These are phyloP conservation scores for Penicillium nucicola DNA, from an alignment of 495 filamentous ascomycete genomes.

Conservation along the genomic window DNA sequence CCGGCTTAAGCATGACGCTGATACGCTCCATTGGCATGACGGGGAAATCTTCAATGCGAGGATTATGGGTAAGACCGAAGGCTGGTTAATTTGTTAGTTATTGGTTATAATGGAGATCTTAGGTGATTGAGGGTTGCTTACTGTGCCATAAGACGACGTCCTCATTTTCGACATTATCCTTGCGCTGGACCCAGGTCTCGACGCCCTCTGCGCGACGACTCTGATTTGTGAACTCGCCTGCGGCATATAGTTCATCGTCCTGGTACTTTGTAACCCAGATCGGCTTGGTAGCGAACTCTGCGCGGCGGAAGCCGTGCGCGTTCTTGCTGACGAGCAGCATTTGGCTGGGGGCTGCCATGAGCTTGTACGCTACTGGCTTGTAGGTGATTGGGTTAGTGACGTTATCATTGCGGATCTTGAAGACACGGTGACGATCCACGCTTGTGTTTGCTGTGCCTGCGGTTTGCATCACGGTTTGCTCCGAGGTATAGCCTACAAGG, in stretches of 20 bases:
- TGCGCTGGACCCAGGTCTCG: slow-evolving; percentile 49
- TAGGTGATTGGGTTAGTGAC: slow-evolving; percentile 70
- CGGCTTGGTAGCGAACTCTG: slow-evolving; percentile 79
- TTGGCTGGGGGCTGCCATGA: slow-evolving; percentile 71
- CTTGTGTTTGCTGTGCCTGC: slow-evolving; percentile 66
- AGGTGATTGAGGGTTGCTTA: slow-evolving; percentile 15
- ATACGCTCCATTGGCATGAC: slow-evolving; percentile 62
- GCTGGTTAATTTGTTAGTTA: slow-evolving; percentile 25
- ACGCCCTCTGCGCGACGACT: slow-evolving; percentile 60
- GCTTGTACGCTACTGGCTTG: slow-evolving; percentile 75
- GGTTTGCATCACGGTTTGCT: slow-evolving; percentile 56
- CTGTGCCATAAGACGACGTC: slow-evolving; percentile 59
- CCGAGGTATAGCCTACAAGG: slow-evolving; percentile 69
- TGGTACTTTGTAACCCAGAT: slow-evolving; percentile 78
- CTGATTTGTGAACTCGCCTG: slow-evolving; percentile 86
- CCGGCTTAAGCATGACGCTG: slow-evolving; percentile 67
- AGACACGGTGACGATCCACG: slow-evolving; percentile 59
- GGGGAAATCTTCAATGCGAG: slow-evolving; percentile 59
- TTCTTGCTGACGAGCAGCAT: slow-evolving; percentile 70
- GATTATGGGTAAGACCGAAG: slow-evolving; percentile 62
- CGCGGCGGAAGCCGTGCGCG: slow-evolving; percentile 66
- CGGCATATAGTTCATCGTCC: slow-evolving; percentile 78
- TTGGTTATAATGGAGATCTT: background rate
- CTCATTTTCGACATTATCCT: slow-evolving; percentile 48
- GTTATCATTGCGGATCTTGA: slow-evolving; percentile 74